Percentiles rank a stretch among this genome's conserved stretches.
Evolutionary conservation across 2,329 filamentous ascomycete genomes (phyloP).

Genomic region (Colletotrichum costaricense): DNA sequence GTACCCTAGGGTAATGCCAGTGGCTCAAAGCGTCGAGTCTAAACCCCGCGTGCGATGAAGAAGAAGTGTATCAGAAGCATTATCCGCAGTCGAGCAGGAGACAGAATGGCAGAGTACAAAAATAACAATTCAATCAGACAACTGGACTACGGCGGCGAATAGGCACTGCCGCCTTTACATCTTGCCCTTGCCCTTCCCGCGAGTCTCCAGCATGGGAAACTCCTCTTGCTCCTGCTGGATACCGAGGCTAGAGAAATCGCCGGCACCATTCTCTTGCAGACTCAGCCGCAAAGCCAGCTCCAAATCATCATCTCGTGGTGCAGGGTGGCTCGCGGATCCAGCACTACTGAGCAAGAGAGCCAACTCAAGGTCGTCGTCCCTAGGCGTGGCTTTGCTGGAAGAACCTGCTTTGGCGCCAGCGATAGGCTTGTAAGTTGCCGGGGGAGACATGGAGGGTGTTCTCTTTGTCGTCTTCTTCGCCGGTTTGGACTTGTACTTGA

Average conservation of each 20-base stretch:
- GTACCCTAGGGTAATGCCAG: not conserved
- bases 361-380: constrained; percentile 69
- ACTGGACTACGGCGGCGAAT: constrained; percentile 18
- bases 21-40: not conserved
- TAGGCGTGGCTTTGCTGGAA: constrained; percentile 33
- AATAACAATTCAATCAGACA: not conserved
- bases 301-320: constrained; percentile 65
- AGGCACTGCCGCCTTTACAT: constrained; percentile 23
- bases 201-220: constrained; percentile 53
- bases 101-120: not conserved
- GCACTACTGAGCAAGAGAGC: constrained; percentile 66
- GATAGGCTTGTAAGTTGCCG: constrained; percentile 48
- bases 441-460: constrained; percentile 48
- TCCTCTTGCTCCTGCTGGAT: constrained; percentile 45
- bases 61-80: not conserved
- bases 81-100: constrained; percentile 3
- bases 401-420: constrained; percentile 4
- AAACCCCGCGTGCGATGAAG: not conserved
- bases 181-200: constrained; percentile 59
- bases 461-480: constrained; percentile 51
- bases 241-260: constrained; percentile 45
- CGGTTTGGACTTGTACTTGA: constrained; percentile 59
- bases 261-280: constrained; percentile 23
- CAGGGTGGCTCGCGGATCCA: constrained; percentile 62
- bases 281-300: constrained; percentile 70